Base-by-base conservation (phyloP, 1,284 basidiomycete genomes). In the Coniferiporia weirii region DNA sequence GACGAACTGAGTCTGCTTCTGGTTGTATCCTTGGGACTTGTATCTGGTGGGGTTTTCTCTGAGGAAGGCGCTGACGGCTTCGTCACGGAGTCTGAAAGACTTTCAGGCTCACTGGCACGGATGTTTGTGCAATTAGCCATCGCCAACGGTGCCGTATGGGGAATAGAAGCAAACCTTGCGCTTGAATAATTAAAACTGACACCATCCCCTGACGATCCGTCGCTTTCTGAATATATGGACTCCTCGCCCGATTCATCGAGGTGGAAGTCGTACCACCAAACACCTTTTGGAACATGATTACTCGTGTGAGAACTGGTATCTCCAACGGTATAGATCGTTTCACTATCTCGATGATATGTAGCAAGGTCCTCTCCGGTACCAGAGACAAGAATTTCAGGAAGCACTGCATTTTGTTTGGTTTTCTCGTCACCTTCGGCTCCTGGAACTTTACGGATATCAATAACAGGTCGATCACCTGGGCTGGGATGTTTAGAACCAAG, bases 221-320 rank as follows among this genome's bases (percentile, higher is more conserved):
- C 50, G 40, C 38, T 51, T 2, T 17, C 9, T 8, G 56, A 32
- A 5, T 44, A 19, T 38, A 35, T 35, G 6, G 38, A 40, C 38
- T 36, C 51, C n/a, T 43, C 38, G n/a, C 20, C 17, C 27, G 10
- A 8, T 13, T 32, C 27, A 27, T 27, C 50, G 9, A 20, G 7
- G 34, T 40, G 38, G 12, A 58, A 58, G 8, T 58, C 50, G 19
- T 58, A 34, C 56, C 56, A 58, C 56, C 56, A 58, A 17, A 55
- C 46, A 55, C 54, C 54, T 35, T 45, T 27, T 43, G 12, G 44
- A 12, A 7, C 5, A 45, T 17, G 9, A 12, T 17, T n/a, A 2
- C 44, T 46, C 13, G 2, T 20, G n/a, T 13, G 15, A 46, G 13
- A 4, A 9, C 8, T 46, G 8, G 12, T 1, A 3, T 19, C 17